Evolutionary conservation across 2,329 filamentous ascomycete genomes (phyloP).

Genomic region (Trichoderma oligosporum): DNA sequence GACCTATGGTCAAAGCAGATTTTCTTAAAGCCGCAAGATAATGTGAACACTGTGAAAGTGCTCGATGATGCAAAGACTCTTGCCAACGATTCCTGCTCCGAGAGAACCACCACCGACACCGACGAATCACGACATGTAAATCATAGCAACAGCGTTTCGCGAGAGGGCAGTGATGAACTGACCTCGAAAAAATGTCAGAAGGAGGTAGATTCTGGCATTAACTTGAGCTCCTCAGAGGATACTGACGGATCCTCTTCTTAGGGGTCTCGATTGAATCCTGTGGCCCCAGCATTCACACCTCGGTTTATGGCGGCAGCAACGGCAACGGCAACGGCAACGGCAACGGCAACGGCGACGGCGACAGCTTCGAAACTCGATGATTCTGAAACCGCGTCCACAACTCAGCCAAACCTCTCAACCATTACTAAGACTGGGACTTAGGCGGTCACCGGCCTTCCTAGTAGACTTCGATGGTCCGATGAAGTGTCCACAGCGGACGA

Average conservation of each 20-base stretch:
- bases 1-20: conserved; percentile 63
- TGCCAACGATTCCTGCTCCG: conserved; percentile 20
- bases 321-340: neutral
- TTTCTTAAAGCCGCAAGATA: conserved; percentile 49
- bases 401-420: neutral
- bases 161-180: conserved; percentile 29
- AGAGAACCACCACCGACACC: conserved; percentile 8
- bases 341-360: neutral
- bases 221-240: conserved; percentile 24
- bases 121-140: conserved; percentile 13
- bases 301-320: conserved; percentile 24
- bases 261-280: conserved; percentile 53
- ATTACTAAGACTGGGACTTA: neutral
- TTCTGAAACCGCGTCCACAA: neutral
- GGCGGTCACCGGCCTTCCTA: neutral
- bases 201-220: conserved; percentile 49
- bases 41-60: conserved; percentile 24
- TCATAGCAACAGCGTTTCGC: conserved; percentile 23
- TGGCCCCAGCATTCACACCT: conserved; percentile 54
- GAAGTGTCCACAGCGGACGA: conserved; percentile 25
- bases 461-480: conserved; percentile 30
- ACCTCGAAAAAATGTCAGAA: conserved; percentile 39
- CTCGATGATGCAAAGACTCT: conserved; percentile 17
- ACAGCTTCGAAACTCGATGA: too few species aligned
- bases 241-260: conserved; percentile 32